Percentiles rank a stretch among this genome's conserved stretches.
phyloP scores from a whole-genome alignment of 2,329 filamentous ascomycete genomes.

The Fusarium newnesense region DNA sequence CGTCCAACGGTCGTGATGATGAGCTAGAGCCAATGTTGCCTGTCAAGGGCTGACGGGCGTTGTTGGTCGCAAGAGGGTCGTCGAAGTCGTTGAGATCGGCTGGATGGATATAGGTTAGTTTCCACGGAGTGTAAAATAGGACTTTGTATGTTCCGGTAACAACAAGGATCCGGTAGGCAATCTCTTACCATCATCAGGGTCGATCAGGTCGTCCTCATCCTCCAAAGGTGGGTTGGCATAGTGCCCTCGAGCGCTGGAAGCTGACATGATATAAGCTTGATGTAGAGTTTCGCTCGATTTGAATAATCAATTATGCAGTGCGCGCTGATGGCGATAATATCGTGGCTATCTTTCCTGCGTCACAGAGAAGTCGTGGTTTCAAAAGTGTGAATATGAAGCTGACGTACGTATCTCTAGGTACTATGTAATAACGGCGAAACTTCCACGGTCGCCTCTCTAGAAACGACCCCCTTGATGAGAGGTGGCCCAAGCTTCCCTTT shows the following conservation, averaged over 20 bases:
- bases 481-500: constrained; percentile 41
- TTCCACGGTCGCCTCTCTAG: constrained; percentile 47
- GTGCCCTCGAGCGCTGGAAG: constrained; percentile 62
- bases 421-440: constrained; percentile 36
- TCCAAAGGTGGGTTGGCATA: constrained; percentile 70
- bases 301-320: neutral
- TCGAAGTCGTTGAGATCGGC: constrained; percentile 93
- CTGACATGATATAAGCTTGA: constrained; percentile 53
- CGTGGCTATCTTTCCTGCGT: neutral
- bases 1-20: constrained; percentile 69
- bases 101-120: constrained; percentile 50
- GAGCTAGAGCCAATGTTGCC: constrained; percentile 80
- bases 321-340: neutral
- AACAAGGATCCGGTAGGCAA: neutral
- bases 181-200: constrained; percentile 77
- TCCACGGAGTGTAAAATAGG: neutral
- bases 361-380: constrained; percentile 1
- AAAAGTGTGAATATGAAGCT: constrained; percentile 32
- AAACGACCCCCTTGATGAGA: constrained; percentile 37
- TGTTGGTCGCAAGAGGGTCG: constrained; percentile 76
- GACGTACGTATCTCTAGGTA: constrained; percentile 41
- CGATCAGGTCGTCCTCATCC: constrained; percentile 76
- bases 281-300: neutral
- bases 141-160: neutral
- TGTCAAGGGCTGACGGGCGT: constrained; percentile 81